Evolutionary conservation across 345 rosid genomes (phyloP).

Genomic region (Eucalyptus cloeziana): DNA sequence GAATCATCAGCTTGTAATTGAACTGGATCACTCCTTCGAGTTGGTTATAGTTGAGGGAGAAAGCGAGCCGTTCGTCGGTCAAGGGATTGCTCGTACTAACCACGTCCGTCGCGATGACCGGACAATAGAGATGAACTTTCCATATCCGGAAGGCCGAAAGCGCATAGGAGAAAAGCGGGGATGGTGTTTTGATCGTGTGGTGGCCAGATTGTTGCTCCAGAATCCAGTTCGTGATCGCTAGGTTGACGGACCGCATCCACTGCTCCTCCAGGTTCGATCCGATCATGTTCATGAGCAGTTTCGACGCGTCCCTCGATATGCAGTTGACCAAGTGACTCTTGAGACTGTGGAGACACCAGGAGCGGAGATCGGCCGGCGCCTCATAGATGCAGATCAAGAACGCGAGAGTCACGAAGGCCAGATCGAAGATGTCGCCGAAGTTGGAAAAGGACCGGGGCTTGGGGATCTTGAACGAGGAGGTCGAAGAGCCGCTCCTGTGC

Average conservation of each 20-base stretch:
- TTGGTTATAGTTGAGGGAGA: conserved; percentile 79
- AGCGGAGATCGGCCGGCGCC: conserved; percentile 55
- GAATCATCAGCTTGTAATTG: conserved; percentile 38
- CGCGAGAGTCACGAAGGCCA: conserved; percentile 47
- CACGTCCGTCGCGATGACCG: conserved; percentile 66
- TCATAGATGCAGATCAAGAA: conserved; percentile 70
- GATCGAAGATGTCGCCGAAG: conserved; percentile 46
- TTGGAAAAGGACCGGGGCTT: conserved; percentile 15
- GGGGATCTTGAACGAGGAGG: conserved; percentile 25
- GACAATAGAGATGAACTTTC: conserved; percentile 83
- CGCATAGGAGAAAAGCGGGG: conserved; percentile 67
- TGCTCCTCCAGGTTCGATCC: conserved; percentile 79
- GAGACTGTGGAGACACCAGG: conserved; percentile 34
- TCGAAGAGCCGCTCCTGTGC: not conserved
- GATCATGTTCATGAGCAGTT: conserved; percentile 48
- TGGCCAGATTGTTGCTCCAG: conserved; percentile 24
- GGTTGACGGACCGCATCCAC: conserved; percentile 84
- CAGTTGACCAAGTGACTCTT: conserved; percentile 35
- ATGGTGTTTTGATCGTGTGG: conserved; percentile 37
- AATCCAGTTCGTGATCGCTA: conserved; percentile 78
- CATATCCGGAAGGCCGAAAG: conserved; percentile 54
- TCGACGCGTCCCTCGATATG: conserved; percentile 37
- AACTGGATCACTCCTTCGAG: conserved; percentile 83
- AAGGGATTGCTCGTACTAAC: conserved; percentile 33
- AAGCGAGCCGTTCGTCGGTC: conserved; percentile 47